Base-by-base conservation (phyloP, 352 stramenopile genomes). In the Thalassiosira delicatula region DNA sequence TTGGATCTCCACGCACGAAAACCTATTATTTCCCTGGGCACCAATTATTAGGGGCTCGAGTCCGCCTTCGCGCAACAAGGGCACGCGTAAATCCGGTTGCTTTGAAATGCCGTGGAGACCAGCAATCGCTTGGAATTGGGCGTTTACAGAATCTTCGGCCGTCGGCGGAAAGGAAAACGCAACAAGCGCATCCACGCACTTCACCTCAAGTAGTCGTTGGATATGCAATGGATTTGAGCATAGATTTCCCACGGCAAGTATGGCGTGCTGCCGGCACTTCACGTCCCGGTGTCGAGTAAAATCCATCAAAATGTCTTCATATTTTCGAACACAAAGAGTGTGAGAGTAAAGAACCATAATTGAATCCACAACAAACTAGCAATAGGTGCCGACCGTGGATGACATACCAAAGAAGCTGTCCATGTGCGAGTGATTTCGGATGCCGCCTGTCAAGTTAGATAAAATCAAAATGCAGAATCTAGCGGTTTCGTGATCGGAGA, bases 101-200 rank as follows among this genome's bases (percentile, higher is more conserved):
- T 98, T 96, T 0, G 95, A 97, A 14, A 99, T 86, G 0, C 96
- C 96, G 2, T 95, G 94, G 0, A 99, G 88, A 0, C 94, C 95
- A 3, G 96, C 95, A 46, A 98, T 98, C 2, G 97, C 96, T 89
- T 98, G 96, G 86, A 98, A 98, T 86, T 98, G 97, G 35, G 98
- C 95, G 73, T 98, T 98, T 42, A 97, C 92, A 2, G 95, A 95
- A 65, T 88, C 81, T 61, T 94, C 66, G 21, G 70, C 89, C 25
- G 83, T 87, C 8, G 89, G 87, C 3, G 96, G 96, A 76, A 98
- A 98, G 0, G 95, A 91, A 73, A 97, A 98, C 2, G 95, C 96
- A 59, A 99, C 96, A 63, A 98, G 93, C 21, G 96, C 95, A 79
- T 97, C 96, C 25, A 98, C 89, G 62, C 91, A 96, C 35, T 97